Percentiles rank a stretch among this genome's conserved stretches.
Conservation (phyloP, 345 rosid species). For the Populus ilicifolia region DNA sequence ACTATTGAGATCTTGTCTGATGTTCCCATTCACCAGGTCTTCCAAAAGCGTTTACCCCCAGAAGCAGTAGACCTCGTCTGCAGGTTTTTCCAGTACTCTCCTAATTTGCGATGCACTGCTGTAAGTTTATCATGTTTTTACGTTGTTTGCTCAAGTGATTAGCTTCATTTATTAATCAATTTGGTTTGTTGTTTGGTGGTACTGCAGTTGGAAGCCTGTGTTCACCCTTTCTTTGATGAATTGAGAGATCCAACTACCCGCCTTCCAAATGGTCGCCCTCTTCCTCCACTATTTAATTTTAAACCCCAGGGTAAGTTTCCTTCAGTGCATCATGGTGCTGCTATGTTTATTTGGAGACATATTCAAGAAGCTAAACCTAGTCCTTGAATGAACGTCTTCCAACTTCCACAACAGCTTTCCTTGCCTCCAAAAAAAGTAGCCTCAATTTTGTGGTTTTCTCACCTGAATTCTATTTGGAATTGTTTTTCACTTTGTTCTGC, state of each 20-base stretch:
- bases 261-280: conserved; percentile 90
- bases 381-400: neutral
- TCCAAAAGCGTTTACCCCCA: conserved; percentile 87
- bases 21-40: conserved; percentile 41
- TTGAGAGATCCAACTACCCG: conserved; percentile 83
- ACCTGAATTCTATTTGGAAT: neutral
- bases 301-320: conserved; percentile 53
- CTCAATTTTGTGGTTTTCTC: neutral
- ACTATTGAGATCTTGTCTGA: neutral
- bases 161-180: neutral
- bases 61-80: conserved; percentile 98
- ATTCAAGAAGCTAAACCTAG: neutral
- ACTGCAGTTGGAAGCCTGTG: conserved; percentile 78
- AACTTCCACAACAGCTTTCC: neutral
- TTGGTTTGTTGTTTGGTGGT: neutral
- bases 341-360: neutral
- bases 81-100: conserved; percentile 93
- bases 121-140: conserved; percentile 41
- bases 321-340: neutral
- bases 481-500: neutral
- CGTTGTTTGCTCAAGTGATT: neutral
- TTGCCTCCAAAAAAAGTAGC: neutral
- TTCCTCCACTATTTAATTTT: conserved; percentile 85
- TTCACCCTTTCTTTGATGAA: conserved; percentile 88
- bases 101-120: conserved; percentile 93